phyloP scores from a whole-genome alignment of 2,329 filamentous ascomycete genomes.

The Leptosphaerulina australis region DNA sequence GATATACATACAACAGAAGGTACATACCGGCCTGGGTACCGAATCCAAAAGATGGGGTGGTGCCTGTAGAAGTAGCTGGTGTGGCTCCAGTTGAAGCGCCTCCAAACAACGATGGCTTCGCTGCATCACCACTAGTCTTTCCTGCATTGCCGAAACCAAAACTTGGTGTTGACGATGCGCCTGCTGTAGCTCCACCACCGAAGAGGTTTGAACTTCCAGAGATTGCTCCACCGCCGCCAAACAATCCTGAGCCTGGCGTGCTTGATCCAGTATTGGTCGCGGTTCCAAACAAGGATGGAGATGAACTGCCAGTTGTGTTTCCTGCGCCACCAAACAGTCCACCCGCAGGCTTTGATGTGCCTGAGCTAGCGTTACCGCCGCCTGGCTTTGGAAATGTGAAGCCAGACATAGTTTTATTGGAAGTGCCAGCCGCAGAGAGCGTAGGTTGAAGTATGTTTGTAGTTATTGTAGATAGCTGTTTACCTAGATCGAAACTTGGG shows the following conservation, averaged over 20 bases:
- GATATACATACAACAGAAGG: neutral
- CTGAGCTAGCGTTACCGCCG: slow-evolving; percentile 23
- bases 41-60: slow-evolving; percentile 27
- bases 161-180: slow-evolving; percentile 25
- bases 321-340: slow-evolving; percentile 36
- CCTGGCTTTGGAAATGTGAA: slow-evolving; percentile 45
- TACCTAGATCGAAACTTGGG: slow-evolving; percentile 10
- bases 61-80: slow-evolving; percentile 22
- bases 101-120: slow-evolving; percentile 38
- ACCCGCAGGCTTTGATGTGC: slow-evolving; percentile 36
- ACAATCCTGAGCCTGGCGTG: slow-evolving; percentile 27
- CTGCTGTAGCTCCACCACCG: slow-evolving; percentile 32
- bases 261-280: slow-evolving; percentile 26
- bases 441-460: slow-evolving; percentile 3
- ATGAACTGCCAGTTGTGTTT: slow-evolving; percentile 32
- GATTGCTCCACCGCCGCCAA: slow-evolving; percentile 19
- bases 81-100: slow-evolving; percentile 19
- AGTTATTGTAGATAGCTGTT: slow-evolving; percentile 25
- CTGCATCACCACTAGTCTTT: slow-evolving; percentile 29
- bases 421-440: neutral
- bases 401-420: slow-evolving; percentile 32
- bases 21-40: slow-evolving; percentile 23
- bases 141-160: slow-evolving; percentile 26
- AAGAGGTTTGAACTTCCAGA: slow-evolving; percentile 32
- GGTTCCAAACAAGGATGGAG: slow-evolving; percentile 37